Evolutionary conservation across 2,329 filamentous ascomycete genomes (phyloP), one percentile per base, ranked within the genome.

Genomic region (Exophiala mesophila): DNA sequence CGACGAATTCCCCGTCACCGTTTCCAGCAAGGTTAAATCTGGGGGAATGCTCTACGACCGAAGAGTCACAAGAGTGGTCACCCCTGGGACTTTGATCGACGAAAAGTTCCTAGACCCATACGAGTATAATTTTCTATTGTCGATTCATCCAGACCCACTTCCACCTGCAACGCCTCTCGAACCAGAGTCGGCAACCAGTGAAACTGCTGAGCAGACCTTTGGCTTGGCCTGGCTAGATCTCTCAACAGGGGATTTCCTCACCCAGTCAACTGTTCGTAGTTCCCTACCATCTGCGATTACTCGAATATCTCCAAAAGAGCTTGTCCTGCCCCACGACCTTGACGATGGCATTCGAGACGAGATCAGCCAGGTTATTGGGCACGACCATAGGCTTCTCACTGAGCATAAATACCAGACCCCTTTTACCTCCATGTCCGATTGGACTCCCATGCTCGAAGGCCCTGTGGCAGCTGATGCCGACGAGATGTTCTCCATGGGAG

Each of bases 41-140:
- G 86, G 86, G 10, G 88, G 87, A 3, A 68, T 90, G 50, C 73
- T 90, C 70, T 94, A 92, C 62, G 85, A 94, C 60, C 83, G 92
- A 18, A 81, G 74, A 54, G 88, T 98, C 10, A 78, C 86, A 13
- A 82, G 92, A 44, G 83, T 98, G 54, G 80, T 98, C 58, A 97
- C 92, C 1, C 88, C 92, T 1, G 92, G 92, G 15, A 98, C 92
- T 1, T 71, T 98, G 40, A 95, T 98, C 53, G 92, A 98, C 63
- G 92, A 98, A 66, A 89, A 88, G 56, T 98, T 97, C 63, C 88
- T 98, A 72, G 87, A 97, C 60, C 87, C 88, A 1, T 90, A 85
- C 60, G 81, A 86, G 57, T 96, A 92, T 65, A 97, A 96, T 61
- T 98, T 90, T 62, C 74, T 97, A 23, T 77, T 97, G 61, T 83